Evolutionary conservation across 345 rosid species (phyloP).

Genomic region (Euphorbia tirucalli): DNA sequence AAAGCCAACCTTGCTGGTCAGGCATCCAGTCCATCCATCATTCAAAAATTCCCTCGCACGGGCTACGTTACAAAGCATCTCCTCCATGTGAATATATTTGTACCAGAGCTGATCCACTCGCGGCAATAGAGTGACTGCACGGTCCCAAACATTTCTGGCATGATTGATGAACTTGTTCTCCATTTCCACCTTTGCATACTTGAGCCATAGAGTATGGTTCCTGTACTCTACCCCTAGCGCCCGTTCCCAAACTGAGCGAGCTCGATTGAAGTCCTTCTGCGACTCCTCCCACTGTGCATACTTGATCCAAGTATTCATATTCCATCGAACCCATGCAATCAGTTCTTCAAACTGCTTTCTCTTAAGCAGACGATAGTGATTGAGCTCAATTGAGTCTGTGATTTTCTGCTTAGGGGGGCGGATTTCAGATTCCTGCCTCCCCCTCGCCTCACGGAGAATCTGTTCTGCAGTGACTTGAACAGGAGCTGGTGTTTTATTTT

Average conservation of each 20-base stretch:
- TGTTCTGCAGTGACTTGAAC: slow-evolving; percentile 88
- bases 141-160: slow-evolving; percentile 87
- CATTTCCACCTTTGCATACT: slow-evolving; percentile 86
- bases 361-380: slow-evolving; percentile 67
- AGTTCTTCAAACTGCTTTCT: slow-evolving; percentile 76
- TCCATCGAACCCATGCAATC: slow-evolving; percentile 77
- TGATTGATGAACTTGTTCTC: slow-evolving; percentile 76
- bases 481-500: slow-evolving; percentile 87
- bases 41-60: slow-evolving; percentile 77
- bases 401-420: slow-evolving; percentile 86
- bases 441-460: slow-evolving; percentile 78
- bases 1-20: slow-evolving; percentile 80
- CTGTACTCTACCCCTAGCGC: slow-evolving; percentile 72
- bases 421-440: slow-evolving; percentile 82
- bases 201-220: slow-evolving; percentile 82
- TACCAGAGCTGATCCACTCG: slow-evolving; percentile 92
- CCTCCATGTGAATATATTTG: slow-evolving; percentile 91
- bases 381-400: slow-evolving; percentile 67
- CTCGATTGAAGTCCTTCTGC: slow-evolving; percentile 78
- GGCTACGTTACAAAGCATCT: slow-evolving; percentile 72
- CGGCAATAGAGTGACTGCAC: slow-evolving; percentile 72
- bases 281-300: slow-evolving; percentile 95
- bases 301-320: slow-evolving; percentile 66
- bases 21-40: slow-evolving; percentile 89
- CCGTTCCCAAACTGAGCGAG: slow-evolving; percentile 84